Evolutionary conservation across 1,284 basidiomycete genomes (phyloP), one percentile per base, ranked within the genome.

Genomic region (Stygiomarasmius scandens): DNA sequence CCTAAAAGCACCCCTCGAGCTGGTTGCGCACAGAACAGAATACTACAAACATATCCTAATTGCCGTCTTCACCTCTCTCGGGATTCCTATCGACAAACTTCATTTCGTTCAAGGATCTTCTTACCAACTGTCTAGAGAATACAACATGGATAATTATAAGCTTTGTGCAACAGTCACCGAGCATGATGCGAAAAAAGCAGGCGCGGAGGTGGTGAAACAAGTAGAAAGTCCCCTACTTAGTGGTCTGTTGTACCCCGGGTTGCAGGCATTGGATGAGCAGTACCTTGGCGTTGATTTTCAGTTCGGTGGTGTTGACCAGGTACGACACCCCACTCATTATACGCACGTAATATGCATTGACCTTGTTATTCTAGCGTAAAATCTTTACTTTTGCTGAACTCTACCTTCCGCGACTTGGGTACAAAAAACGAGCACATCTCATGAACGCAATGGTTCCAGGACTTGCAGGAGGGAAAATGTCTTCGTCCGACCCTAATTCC

Each of bases 391-490:
- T 96, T 70, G 96, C 97, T 9, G 96, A 98, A 68, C 86, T 92
- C 68, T 95, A 94, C 82, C 87, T 99, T 54, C 97, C 96, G 2
- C 85, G 87, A 60, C 82, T 99, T 22, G 96, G 97, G 24, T 99
- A 98, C 78, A 78, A 80, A 52, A 98, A 98, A 76, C 93, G 97
- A 47, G 93, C 96, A 0, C 96, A 99, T 74, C 81, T 99, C 36
- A 99, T 99, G 96, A 99, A 98, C 77, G 80, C 85, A 14, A 99
- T 99, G 96, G 95, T 99, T 0, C 96, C 97, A 20, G 96, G 97
- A 43, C 84, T 99, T 48, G 84, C 85, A 46, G 96, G 96, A 27
- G 93, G 93, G 23, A 99, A 99, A 74, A 99, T 99, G 97, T 96
- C 94, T n/a, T 89, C 95, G 0, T 98, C 96, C 1, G 96, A 98